phyloP scores from a whole-genome alignment of 352 stramenopile genomes.

The Globisporangium acanthophoron region DNA sequence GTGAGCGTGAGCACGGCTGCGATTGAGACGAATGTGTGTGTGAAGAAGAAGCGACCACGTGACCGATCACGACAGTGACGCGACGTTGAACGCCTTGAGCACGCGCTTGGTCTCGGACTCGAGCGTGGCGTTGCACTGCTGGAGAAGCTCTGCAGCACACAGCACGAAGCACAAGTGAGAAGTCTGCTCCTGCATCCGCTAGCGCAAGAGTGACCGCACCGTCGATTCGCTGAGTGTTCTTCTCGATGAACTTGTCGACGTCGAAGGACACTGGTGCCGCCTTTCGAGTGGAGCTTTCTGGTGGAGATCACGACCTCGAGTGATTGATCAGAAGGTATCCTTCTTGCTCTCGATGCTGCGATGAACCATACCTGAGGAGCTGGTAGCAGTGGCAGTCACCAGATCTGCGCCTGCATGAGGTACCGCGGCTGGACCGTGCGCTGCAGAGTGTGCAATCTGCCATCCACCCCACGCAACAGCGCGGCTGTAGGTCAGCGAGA shows the following conservation, averaged over 20 bases:
- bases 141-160: conserved; percentile 4
- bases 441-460: not conserved
- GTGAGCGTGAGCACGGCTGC: too few species aligned
- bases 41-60: too few species aligned
- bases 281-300: not conserved
- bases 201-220: not conserved
- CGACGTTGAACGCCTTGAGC: conserved; percentile 5
- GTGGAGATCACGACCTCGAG: not conserved
- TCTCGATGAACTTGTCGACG: conserved; percentile 7
- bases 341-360: too few species aligned
- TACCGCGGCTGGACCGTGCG: not conserved
- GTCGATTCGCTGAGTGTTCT: conserved; percentile 7
- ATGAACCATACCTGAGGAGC: not conserved
- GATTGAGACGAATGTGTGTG: not conserved
- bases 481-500: not conserved
- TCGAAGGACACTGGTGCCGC: not conserved
- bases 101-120: conserved; percentile 10
- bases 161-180: not conserved
- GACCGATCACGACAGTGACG: not conserved
- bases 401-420: not conserved
- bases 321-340: not conserved
- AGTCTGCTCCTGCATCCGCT: not conserved
- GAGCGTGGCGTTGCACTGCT: conserved; percentile 6
- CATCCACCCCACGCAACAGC: not conserved
- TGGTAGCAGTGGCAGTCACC: not conserved